Conservation (phyloP, 129 eudicot species). For the Glebionis coronaria region DNA sequence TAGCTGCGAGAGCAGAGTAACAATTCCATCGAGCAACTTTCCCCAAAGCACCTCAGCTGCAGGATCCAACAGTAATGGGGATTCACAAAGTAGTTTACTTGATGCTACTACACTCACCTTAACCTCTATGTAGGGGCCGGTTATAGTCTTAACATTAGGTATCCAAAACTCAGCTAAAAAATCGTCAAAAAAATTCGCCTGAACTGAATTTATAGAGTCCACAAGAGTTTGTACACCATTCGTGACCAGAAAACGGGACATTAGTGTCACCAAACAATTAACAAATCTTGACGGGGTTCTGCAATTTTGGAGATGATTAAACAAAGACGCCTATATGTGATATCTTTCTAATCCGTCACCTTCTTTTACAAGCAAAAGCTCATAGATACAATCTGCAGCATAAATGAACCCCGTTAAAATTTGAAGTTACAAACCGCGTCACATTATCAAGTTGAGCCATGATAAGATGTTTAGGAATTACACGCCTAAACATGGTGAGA, state of each 20-base stretch:
- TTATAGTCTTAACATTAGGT: too few species aligned
- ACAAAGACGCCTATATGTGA: conserved; percentile 65
- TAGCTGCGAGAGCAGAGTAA: conserved; percentile 78
- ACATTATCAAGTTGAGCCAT: conserved; percentile 76
- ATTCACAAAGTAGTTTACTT: too few species aligned
- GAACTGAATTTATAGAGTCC: conserved; percentile 60
- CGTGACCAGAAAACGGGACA: conserved; percentile 82
- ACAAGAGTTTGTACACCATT: conserved; percentile 64
- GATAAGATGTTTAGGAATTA: conserved; percentile 63
- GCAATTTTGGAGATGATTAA: conserved; percentile 53
- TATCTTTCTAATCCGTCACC: conserved; percentile 63
- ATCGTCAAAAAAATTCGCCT: too few species aligned
- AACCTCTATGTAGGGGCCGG: too few species aligned
- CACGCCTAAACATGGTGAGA: conserved; percentile 63
- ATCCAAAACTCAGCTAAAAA: too few species aligned
- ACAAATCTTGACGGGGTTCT: conserved; percentile 52
- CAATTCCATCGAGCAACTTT: conserved; percentile 83
- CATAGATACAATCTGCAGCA: conserved; percentile 90
- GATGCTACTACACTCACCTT: too few species aligned
- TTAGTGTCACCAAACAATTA: too few species aligned
- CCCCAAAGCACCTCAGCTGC: too few species aligned
- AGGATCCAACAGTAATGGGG: too few species aligned
- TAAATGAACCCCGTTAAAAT: conserved; percentile 88
- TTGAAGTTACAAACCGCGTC: conserved; percentile 63
- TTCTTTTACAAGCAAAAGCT: conserved; percentile 83